Evolutionary conservation across 352 stramenopile genomes (phyloP), one percentile per base, ranked within the genome.

Genomic region (Phytophthora lateralis): DNA sequence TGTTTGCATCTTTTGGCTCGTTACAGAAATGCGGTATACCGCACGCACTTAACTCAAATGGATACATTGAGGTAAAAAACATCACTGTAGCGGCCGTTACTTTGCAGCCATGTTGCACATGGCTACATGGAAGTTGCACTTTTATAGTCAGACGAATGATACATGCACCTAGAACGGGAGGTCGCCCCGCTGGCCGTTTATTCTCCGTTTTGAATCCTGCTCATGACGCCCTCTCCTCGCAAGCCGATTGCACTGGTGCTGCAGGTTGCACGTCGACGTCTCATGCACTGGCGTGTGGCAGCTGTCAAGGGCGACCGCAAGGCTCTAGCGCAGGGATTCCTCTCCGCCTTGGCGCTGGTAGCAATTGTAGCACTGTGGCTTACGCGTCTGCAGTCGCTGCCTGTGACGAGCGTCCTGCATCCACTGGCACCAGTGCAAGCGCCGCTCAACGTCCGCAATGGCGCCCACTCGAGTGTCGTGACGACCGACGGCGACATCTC

Each of bases 401-500:
- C 43, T 20, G 44, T 24, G 4, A 45, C 45, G 6, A 63, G 55
- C 29, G 45, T 63, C 6, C 24, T 64, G 56, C 56, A 58, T 39
- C 56, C 56, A 12, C 4, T 24, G 9, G 34, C 38, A 8, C 56
- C 56, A 5, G 18, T 64, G 14, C 56, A 58, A 38, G 47, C 47
- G 6, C 15, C 56, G 5, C 29, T 52, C 4, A 64, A 39, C 21
- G 20, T 21, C 3, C 29, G 30, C 8, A 10, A 7, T n/a, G 29
- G n/a, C 7, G 12, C 3, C 12, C 55, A 39, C 12, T 64, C 56
- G 2, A 41, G 38, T 1, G 15, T 34, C 7, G 21, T 39, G 20
- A 46, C 56, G 11, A 39, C 7, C 0, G 50, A 51, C n/a, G 47
- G 38, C 12, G 42, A 43, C 29, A 12, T 64, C 14, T 27, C 37